Base-by-base conservation (phyloP, 202 grass and related monocot species). In the Bolboschoenoplectus hybrid region DNA sequence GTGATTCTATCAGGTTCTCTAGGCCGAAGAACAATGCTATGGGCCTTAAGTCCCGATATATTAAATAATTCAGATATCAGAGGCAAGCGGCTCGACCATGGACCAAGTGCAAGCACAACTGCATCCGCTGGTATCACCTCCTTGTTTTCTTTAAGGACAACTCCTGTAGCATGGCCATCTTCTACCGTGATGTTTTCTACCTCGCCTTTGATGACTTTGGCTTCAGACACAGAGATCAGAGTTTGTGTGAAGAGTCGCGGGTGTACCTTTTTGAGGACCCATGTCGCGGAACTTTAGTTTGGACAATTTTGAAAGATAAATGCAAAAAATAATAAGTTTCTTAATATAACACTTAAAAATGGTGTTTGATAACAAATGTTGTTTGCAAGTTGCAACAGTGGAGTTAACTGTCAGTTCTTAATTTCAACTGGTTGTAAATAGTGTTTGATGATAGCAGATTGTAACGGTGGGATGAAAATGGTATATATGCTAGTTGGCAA, bases 31-130 rank as follows among this genome's bases (percentile, higher is more conserved):
- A 98, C 87, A 88, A 95, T 98, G 82, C 91, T 95, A 76, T 94
- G 93, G 55, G 84, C 95, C 85, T 98, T 98, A 53, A 91, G 83
- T n/a, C 88, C 93, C 0, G 93, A 92, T 35, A 98, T 86, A 83
- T 82, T 84, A 81, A 95, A 92, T 79, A 90, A 85, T 14, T 89
- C 85, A 36, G 80, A 80, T 73, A 94, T 72, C 9, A 91, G 19
- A 20, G 88, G 53, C 14, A 88, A 85, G 4, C 89, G 87, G 1
- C 81, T 89, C 1, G 96, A 94, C 96, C 96, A 98, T 0, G 93
- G 96, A 6, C 93, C 91, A 8, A 98, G 91, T 13, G 96, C 91
- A 57, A 98, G 91, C 63, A 98, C 96, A 14, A 98, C 90, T 10
- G 87, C 93, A 72, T 95, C 90, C 11, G 96, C 89, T 3, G 85